These are phyloP conservation scores for Nakazawaea anatomiae DNA, from an alignment of 805 yeast species.

Conservation along the genomic window DNA sequence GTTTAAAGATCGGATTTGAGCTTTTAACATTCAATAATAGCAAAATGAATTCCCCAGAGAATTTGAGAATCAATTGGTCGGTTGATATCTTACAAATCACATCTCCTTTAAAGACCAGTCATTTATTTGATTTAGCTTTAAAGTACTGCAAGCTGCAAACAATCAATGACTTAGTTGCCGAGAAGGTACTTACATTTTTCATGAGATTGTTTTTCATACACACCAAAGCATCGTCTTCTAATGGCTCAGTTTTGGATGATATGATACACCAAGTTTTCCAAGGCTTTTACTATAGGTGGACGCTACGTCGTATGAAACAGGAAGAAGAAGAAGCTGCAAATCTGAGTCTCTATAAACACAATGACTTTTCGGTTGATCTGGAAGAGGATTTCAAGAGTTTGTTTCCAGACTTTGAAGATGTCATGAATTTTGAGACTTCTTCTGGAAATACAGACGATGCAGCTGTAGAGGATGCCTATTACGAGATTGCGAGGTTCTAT, in stretches of 20 bases:
- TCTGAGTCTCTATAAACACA: constrained; percentile 59
- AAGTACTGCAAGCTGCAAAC: constrained; percentile 32
- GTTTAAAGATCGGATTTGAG: constrained; percentile 68
- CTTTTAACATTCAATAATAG: constrained; percentile 29
- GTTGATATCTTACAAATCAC: constrained; percentile 36
- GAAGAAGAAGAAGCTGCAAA: constrained; percentile 59
- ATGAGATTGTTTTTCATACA: constrained; percentile 37
- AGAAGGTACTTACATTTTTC: constrained; percentile 43
- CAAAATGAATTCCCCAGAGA: constrained; percentile 12
- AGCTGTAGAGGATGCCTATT: constrained; percentile 42
- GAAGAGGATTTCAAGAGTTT: constrained; percentile 76
- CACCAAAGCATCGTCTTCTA: constrained; percentile 2
- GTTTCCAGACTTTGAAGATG: constrained; percentile 85
- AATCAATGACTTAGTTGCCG: constrained; percentile 42
- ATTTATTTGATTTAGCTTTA: constrained; percentile 29
- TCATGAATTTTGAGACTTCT: constrained; percentile 31
- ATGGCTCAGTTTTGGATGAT: constrained; percentile 15
- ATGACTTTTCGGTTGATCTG: constrained; percentile 56
- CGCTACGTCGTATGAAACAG: constrained; percentile 58
- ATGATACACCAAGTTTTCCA: constrained; percentile 45
- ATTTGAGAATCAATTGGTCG: constrained; percentile 36
- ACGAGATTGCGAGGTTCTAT: constrained; percentile 43
- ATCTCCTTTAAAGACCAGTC: constrained; percentile 19
- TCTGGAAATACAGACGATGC: constrained; percentile 13
- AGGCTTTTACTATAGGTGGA: constrained; percentile 74